Percentiles rank a stretch among this genome's conserved stretches.
Evolutionary conservation across 2,329 filamentous ascomycete species (phyloP).

Genomic region (Alternaria incomplexa): DNA sequence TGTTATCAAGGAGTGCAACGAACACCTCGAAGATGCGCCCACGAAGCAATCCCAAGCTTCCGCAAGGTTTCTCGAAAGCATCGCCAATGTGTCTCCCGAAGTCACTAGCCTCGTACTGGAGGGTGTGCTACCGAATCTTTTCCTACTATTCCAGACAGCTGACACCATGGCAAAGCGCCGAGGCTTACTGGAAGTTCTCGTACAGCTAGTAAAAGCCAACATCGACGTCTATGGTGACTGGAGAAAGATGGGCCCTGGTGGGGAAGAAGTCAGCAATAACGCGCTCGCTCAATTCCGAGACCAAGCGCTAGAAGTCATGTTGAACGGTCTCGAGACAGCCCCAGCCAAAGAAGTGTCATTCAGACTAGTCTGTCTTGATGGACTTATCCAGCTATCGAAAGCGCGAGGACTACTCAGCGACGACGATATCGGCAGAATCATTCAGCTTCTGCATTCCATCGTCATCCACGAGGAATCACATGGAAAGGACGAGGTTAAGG

Average conservation of each 20-base stretch:
- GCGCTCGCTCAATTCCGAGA: conserved; percentile 49
- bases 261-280: conserved; percentile 40
- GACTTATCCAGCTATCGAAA: conserved; percentile 52
- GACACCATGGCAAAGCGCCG: conserved; percentile 68
- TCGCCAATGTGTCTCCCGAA: conserved; percentile 61
- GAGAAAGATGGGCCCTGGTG: conserved; percentile 51
- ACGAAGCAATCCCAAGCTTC: conserved; percentile 71
- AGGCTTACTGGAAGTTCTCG: conserved; percentile 66
- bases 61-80: conserved; percentile 64
- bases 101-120: conserved; percentile 64
- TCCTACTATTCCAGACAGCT: conserved; percentile 66
- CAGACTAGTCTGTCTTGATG: conserved; percentile 53
- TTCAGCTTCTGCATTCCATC: conserved; percentile 67
- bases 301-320: conserved; percentile 51
- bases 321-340: conserved; percentile 52
- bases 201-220: conserved; percentile 64
- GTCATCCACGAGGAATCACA: conserved; percentile 65
- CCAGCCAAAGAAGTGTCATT: conserved; percentile 59
- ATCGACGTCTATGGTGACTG: conserved; percentile 64
- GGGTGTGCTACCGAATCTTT: conserved; percentile 62
- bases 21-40: conserved; percentile 71
- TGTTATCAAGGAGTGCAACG: conserved; percentile 70
- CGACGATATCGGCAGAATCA: conserved; percentile 55
- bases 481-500: conserved; percentile 63
- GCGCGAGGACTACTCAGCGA: conserved; percentile 51